Evolutionary conservation across 2,329 filamentous ascomycete species (phyloP), one percentile per base, ranked within the genome.

Genomic region (Fusarium subglutinans): DNA sequence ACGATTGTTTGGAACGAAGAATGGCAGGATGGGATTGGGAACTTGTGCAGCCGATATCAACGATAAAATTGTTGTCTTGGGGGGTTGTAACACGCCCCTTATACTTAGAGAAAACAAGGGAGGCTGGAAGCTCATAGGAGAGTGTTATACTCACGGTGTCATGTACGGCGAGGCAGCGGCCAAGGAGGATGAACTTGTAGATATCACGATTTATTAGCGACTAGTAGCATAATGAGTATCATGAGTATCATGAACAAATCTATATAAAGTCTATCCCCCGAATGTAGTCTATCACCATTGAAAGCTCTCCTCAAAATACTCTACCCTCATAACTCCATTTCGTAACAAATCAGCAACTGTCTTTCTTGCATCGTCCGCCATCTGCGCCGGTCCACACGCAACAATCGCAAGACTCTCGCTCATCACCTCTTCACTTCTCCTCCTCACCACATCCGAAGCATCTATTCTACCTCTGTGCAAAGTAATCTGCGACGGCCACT

Each of bases 231-330:
- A 41, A 41, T n/a, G 20, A n/a, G 20, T 5, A 14, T 28, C 51
- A 48, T 37, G n/a, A 30, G 14, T 5, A 14, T 30, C 51, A 48
- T 37, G 30, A 30, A 17, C 17, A 24, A 26, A 12, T 64, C 57
- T 54, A 37, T 37, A 10, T 30, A 41, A 24, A 43, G 1, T 45
- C 50, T 54, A 56, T 14, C 2, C 12, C 12, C 8, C 1, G 12
- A 26, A 24, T 9, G 5, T 13, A 28, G 11, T 38, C 50, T 22
- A 60, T 79, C 56, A 86, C 84, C 84, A 86, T 30, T 82, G 82
- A 41, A 86, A 86, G 9, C 80, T 83, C 73, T 86, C 84, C 35
- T 86, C 82, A 62, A 85, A 85, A 43, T 85, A 86, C 18, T 85
- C 82, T 60, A 85, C 70, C 28, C 70, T 58, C 13, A 70, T 74